Evolutionary conservation across 257 asterid species (phyloP).

Genomic region (Plantago ovata): DNA sequence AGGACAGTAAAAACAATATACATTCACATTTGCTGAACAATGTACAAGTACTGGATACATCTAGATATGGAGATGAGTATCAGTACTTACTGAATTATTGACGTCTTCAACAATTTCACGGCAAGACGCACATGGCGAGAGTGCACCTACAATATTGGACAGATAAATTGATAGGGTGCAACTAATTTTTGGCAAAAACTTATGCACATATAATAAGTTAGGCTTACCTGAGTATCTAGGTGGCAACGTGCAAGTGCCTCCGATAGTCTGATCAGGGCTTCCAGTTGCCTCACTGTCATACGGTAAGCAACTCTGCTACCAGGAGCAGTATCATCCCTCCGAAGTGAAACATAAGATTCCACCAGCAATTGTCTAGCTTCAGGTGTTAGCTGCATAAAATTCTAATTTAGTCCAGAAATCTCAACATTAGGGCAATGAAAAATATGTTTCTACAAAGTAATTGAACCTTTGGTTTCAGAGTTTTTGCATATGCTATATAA

Average conservation of each 20-base stretch:
- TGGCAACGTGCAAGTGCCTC: slow-evolving; percentile 95
- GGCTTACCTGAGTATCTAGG: slow-evolving; percentile 73
- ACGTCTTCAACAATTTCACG: slow-evolving; percentile 74
- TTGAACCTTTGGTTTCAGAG: slow-evolving; percentile 86
- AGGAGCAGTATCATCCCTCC: slow-evolving; percentile 88
- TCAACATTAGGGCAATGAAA: neutral
- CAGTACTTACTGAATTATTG: slow-evolving; percentile 70
- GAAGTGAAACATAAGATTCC: slow-evolving; percentile 86
- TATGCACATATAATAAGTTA: slow-evolving; percentile 9
- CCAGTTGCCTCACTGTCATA: slow-evolving; percentile 96
- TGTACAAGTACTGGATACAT: neutral
- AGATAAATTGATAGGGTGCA: slow-evolving; percentile 15
- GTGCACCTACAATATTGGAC: slow-evolving; percentile 48
- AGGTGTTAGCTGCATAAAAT: slow-evolving; percentile 52
- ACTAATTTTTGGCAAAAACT: neutral
- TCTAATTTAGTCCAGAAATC: neutral
- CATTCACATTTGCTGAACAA: neutral
- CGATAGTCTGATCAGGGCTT: slow-evolving; percentile 90
- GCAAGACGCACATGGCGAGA: slow-evolving; percentile 73
- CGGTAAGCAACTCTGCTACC: slow-evolving; percentile 99
- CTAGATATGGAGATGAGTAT: slow-evolving; percentile 11
- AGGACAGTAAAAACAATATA: slow-evolving; percentile 6
- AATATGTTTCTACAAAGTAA: neutral
- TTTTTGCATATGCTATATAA: slow-evolving; percentile 82
- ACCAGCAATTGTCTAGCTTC: slow-evolving; percentile 81